Evolutionary conservation across 345 rosid genomes (phyloP).

Genomic region (Hevea brasiliensis): DNA sequence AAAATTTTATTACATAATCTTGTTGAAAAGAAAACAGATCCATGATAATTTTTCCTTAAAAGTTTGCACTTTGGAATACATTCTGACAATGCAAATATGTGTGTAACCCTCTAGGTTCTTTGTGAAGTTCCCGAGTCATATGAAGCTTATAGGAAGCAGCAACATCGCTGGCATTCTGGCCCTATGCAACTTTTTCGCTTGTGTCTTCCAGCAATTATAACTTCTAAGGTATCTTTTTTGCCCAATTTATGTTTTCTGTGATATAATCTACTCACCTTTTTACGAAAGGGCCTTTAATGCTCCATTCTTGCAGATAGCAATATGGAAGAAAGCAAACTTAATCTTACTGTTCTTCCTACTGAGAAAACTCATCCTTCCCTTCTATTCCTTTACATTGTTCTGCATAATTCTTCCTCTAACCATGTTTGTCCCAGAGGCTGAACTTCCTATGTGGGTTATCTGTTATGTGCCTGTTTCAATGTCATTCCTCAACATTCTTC

Average conservation of each 20-base stretch:
- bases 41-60: conserved; percentile 1
- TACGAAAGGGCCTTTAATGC: conserved; percentile 14
- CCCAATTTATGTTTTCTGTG: conserved; percentile 10
- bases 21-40: neutral
- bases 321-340: conserved; percentile 79
- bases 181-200: conserved; percentile 91
- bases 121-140: conserved; percentile 89
- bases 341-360: conserved; percentile 70
- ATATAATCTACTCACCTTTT: neutral
- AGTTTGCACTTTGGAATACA: neutral
- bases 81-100: conserved; percentile 12
- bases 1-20: neutral
- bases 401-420: conserved; percentile 85
- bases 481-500: conserved; percentile 88
- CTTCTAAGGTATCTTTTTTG: conserved; percentile 56
- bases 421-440: conserved; percentile 88
- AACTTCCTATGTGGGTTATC: conserved; percentile 84
- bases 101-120: conserved; percentile 48
- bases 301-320: conserved; percentile 56
- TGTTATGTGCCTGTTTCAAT: conserved; percentile 74
- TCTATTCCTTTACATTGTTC: conserved; percentile 85
- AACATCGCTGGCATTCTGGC: conserved; percentile 94
- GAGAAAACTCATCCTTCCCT: conserved; percentile 86
- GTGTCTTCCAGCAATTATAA: conserved; percentile 72
- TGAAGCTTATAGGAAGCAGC: conserved; percentile 92